phyloP scores from a whole-genome alignment of 306 rosid genomes.

The Dryas octopetala region DNA sequence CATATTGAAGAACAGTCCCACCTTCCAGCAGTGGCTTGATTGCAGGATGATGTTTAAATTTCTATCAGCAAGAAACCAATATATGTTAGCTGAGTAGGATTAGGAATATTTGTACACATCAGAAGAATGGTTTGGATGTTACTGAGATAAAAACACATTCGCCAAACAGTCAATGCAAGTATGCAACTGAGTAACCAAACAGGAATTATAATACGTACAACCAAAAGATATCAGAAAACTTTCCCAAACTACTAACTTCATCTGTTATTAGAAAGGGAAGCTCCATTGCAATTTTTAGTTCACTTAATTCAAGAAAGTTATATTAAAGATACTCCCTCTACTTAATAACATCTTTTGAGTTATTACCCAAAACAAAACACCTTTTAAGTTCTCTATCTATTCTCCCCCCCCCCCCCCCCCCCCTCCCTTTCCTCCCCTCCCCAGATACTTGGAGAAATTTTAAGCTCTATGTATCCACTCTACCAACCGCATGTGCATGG shows the following conservation, averaged over 20 bases:
- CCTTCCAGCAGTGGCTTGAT: slow-evolving; percentile 75
- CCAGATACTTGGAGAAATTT: neutral
- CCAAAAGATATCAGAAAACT: neutral
- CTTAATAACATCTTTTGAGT: too few relatives aligned
- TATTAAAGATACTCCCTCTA: too few relatives aligned
- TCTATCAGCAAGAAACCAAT: slow-evolving; percentile 41
- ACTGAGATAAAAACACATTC: slow-evolving; percentile 6
- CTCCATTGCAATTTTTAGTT: neutral
- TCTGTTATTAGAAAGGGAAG: neutral
- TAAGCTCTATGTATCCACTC: neutral
- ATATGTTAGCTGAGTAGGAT: slow-evolving; percentile 15
- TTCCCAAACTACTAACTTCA: neutral
- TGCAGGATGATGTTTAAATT: slow-evolving; percentile 87
- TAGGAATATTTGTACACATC: neutral
- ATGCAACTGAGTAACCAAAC: neutral
- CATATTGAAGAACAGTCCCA: slow-evolving; percentile 86
- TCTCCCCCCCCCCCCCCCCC: too few relatives aligned
- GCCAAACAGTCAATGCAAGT: slow-evolving; percentile 10
- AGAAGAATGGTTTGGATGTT: slow-evolving; percentile 10
- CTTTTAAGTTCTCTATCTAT: too few relatives aligned
- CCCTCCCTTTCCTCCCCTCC: too few relatives aligned
- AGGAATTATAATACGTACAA: too few relatives aligned
- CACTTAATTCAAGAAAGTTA: neutral
- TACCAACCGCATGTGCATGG: neutral
- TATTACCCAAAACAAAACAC: too few relatives aligned